These are phyloP conservation scores for Xylariaceae sp. DNA, from an alignment of 2,329 filamentous ascomycete genomes.

Conservation along the genomic window DNA sequence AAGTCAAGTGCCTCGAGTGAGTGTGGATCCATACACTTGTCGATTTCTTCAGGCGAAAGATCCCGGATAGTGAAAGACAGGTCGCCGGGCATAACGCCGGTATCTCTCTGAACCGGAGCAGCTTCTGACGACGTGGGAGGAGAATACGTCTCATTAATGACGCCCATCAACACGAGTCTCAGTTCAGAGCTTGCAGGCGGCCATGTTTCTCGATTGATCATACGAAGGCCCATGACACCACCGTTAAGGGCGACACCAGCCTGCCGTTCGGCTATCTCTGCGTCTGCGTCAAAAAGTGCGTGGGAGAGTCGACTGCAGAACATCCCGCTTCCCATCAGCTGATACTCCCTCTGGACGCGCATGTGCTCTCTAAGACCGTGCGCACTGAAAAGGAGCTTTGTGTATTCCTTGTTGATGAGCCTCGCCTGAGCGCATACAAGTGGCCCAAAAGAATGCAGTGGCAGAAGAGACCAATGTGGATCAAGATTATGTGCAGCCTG, in stretches of 20 bases:
- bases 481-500: conserved; percentile 34
- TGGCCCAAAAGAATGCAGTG: conserved; percentile 72
- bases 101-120: conserved; percentile 31
- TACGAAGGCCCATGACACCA: conserved; percentile 74
- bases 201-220: conserved; percentile 82
- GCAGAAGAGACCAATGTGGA: conserved; percentile 58
- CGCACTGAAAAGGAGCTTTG: conserved; percentile 70
- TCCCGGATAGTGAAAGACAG: conserved; percentile 83
- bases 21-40: conserved; percentile 77
- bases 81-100: conserved; percentile 59
- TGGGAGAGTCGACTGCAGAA: conserved; percentile 79
- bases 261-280: conserved; percentile 74
- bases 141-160: conserved; percentile 72
- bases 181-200: conserved; percentile 92
- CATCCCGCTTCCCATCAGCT: conserved; percentile 79
- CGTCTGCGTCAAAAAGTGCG: conserved; percentile 79
- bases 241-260: conserved; percentile 67
- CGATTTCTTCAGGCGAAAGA: conserved; percentile 73
- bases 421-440: conserved; percentile 71
- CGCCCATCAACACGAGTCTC: conserved; percentile 81
- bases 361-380: conserved; percentile 73
- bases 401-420: conserved; percentile 73
- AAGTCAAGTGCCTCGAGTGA: conserved; percentile 92
- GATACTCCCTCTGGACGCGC: conserved; percentile 72
- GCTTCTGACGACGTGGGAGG: conserved; percentile 20